phyloP scores from a whole-genome alignment of 306 rosid species.

The Myrica gale region DNA sequence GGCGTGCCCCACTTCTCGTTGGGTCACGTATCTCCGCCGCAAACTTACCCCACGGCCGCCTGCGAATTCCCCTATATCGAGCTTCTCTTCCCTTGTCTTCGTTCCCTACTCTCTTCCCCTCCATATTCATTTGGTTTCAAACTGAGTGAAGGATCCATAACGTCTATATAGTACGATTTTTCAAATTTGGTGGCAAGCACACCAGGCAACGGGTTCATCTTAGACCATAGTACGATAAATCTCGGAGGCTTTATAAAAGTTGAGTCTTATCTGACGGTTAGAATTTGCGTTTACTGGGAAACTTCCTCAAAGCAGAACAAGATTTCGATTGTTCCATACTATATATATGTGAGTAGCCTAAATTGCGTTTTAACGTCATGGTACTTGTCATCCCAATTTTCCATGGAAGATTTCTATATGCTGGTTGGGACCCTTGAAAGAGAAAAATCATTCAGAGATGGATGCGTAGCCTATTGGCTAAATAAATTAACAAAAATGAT shows the following conservation, averaged over 20 bases:
- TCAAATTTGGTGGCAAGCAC: not conserved
- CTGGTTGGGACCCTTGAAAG: not conserved
- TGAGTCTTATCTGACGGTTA: slow-evolving; percentile 25
- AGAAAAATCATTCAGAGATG: too few species aligned
- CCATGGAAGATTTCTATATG: not conserved
- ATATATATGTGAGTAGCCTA: not conserved
- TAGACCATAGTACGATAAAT: not conserved
- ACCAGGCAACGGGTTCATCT: not conserved
- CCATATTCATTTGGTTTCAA: slow-evolving; percentile 32
- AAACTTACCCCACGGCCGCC: slow-evolving; percentile 90
- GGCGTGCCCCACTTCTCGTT: slow-evolving; percentile 68
- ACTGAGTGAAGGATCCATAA: too few species aligned
- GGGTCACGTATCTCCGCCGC: slow-evolving; percentile 98
- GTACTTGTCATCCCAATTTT: not conserved
- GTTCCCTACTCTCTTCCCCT: slow-evolving; percentile 24
- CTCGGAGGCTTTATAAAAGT: not conserved
- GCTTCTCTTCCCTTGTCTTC: slow-evolving; percentile 25
- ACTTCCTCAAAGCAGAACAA: not conserved
- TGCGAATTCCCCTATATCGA: slow-evolving; percentile 70
- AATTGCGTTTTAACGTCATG: not conserved
- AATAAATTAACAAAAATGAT: not conserved
- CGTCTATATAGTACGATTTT: too few species aligned
- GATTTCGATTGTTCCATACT: not conserved
- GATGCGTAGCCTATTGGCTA: not conserved
- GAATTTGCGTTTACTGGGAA: not conserved